Evolutionary conservation across 1,284 basidiomycete genomes (phyloP), one percentile per base, ranked within the genome.

Genomic region (Megacollybia platyphylla): DNA sequence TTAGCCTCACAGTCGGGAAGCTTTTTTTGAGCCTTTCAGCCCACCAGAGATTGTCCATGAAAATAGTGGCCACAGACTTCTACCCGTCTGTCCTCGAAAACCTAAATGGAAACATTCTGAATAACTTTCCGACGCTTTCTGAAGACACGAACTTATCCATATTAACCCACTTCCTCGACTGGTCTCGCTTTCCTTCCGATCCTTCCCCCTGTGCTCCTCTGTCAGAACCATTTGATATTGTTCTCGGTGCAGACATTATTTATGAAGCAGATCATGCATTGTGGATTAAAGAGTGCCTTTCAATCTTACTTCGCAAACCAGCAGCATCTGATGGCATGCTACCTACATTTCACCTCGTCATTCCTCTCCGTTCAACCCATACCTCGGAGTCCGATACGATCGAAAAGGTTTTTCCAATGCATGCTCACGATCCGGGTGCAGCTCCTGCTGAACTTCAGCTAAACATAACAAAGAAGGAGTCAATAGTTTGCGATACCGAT

Each of bases 1-100:
- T 90, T n/a, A 79, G 81, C 45, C 58, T 90, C n/a, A 68, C 73
- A 3, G 57, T 75, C 1, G 76, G 70, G 27, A 34, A 11, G 15
- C 31, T 34, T 15, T 34, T 11, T 11, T 26, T 76, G 74, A 42
- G 48, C 81, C 0, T 58, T 79, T 32, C 50, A 69, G 29, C 40
- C 38, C 1, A 48, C 30, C 7, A 41, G 38, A 6, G 8, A 27
- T 43, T n/a, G 39, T 42, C 43, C 30, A 28, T 42, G 36, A 29
- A 41, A 37, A 41, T 26, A n/a, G 10, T 20, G 43, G 30, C 17
- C 26, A 87, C 87, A 3, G 91, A 94, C 60, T 85, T 82, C 57
- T 79, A 87, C 49, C 74, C 80, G 0, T 62, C 72, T 5, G 86
- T 89, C 0, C 64, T 96, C 24, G 61, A 64, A 18, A 94, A 94